phyloP scores from a whole-genome alignment of 2,329 filamentous ascomycete species.

The Diplodia corticola region DNA sequence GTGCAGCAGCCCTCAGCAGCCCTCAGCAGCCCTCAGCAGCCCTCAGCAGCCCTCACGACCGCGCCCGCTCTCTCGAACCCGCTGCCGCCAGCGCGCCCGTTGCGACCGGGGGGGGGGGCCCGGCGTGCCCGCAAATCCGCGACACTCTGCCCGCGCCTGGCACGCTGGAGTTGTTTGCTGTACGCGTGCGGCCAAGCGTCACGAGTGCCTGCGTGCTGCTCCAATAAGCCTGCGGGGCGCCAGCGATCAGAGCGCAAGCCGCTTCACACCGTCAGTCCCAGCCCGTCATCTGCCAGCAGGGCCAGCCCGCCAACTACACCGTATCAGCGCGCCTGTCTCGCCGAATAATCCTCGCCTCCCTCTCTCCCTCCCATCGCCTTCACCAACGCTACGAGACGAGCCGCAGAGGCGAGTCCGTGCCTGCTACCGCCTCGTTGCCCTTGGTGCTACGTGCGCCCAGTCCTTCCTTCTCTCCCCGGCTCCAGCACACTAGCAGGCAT shows the following conservation, averaged over 20 bases:
- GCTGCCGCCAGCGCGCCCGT: background rate
- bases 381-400: conserved; percentile 11
- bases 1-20: too few relatives aligned
- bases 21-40: too few relatives aligned
- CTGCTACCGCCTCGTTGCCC: background rate
- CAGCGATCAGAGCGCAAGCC: conserved; percentile 11
- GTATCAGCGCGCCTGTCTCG: background rate
- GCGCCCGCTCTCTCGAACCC: too few relatives aligned
- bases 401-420: conserved; percentile 10
- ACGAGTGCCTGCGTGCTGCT: conserved; percentile 10
- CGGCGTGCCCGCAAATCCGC: background rate
- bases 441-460: conserved; percentile 20
- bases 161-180: conserved; percentile 13
- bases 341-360: background rate
- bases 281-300: conserved; percentile 14
- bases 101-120: conserved; percentile 8
- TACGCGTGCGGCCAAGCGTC: conserved; percentile 11
- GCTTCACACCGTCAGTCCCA: conserved; percentile 16
- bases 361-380: background rate
- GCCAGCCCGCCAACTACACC: background rate
- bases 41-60: background rate
- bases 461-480: conserved; percentile 14
- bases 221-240: conserved; percentile 10
- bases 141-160: background rate
- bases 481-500: conserved; percentile 10